Conservation (phyloP, 2,329 filamentous ascomycete species). For the Verticillium albo-atrum region DNA sequence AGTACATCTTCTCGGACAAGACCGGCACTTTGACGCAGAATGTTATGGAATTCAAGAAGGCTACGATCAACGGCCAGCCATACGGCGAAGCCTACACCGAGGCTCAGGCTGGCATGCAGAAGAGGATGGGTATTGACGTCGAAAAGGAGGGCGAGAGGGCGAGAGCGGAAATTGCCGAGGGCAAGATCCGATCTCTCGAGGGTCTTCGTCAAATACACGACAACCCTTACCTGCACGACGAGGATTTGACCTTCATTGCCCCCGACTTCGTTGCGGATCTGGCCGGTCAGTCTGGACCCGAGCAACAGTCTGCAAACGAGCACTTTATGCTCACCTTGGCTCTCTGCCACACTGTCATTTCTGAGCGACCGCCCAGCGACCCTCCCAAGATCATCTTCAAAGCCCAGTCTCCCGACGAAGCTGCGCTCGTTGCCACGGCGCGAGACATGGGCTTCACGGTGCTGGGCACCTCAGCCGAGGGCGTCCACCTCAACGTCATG, state of each 20-base stretch:
- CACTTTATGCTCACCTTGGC: constrained; percentile 93
- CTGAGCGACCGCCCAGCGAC: constrained; percentile 85
- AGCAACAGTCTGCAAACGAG: constrained; percentile 74
- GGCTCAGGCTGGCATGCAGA: constrained; percentile 93
- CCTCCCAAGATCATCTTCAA: constrained; percentile 91
- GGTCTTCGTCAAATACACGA: constrained; percentile 73
- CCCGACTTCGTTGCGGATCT: constrained; percentile 86
- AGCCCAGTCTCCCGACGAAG: constrained; percentile 94
- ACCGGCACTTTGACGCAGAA: constrained; percentile 88
- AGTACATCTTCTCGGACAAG: constrained; percentile 98
- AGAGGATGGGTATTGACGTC: constrained; percentile 80
- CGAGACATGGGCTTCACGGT: constrained; percentile 95
- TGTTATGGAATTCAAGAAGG: constrained; percentile 99
- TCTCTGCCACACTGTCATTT: constrained; percentile 95
- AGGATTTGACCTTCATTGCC: constrained; percentile 87
- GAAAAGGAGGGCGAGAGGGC: constrained; percentile 73
- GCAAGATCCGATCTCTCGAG: constrained; percentile 67
- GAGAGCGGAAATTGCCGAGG: constrained; percentile 71
- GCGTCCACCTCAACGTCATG: constrained; percentile 80
- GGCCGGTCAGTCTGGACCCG: constrained; percentile 67
- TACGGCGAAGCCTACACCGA: constrained; percentile 98
- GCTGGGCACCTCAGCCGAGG: constrained; percentile 72
- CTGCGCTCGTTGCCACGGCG: constrained; percentile 88
- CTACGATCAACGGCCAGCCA: constrained; percentile 88
- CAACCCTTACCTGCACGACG: constrained; percentile 87